A percentile compares a stretch with the other conserved stretches of the same genome.
Evolutionary conservation across 2,329 filamentous ascomycete species (phyloP).

Genomic region (Tolypocladium album): DNA sequence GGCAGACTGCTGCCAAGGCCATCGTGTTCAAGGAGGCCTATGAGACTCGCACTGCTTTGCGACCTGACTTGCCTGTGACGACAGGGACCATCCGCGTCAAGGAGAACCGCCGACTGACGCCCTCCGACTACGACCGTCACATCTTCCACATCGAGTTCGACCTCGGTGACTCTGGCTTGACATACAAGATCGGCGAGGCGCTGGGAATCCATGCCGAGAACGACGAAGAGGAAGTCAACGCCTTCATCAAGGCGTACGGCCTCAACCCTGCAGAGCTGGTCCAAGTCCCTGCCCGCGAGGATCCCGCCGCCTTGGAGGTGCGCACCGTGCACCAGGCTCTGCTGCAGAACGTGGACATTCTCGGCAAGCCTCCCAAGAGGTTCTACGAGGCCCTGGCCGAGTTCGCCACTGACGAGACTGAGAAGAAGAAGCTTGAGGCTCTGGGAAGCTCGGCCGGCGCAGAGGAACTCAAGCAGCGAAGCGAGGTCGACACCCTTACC

Average conservation of each 20-base stretch:
- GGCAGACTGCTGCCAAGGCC: constrained; percentile 77
- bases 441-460: constrained; percentile 72
- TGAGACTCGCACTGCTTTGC: constrained; percentile 59
- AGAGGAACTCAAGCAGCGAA: constrained; percentile 82
- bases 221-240: constrained; percentile 62
- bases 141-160: constrained; percentile 99
- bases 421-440: constrained; percentile 69
- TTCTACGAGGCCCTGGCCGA: constrained; percentile 92
- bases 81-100: constrained; percentile 83
- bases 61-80: constrained; percentile 78
- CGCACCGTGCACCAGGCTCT: constrained; percentile 90
- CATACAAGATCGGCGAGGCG: constrained; percentile 94
- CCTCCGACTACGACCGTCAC: constrained; percentile 83
- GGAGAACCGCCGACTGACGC: constrained; percentile 90
- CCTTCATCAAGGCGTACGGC: constrained; percentile 86
- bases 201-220: constrained; percentile 96
- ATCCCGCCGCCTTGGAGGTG: constrained; percentile 63
- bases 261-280: constrained; percentile 75
- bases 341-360: constrained; percentile 88
- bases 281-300: constrained; percentile 82
- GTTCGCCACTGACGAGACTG: constrained; percentile 70
- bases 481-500: constrained; percentile 83
- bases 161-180: constrained; percentile 80
- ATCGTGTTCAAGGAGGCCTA: constrained; percentile 93
- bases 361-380: constrained; percentile 90